phyloP scores from a whole-genome alignment of 768 basidiomycete species.

The Russula sp. region DNA sequence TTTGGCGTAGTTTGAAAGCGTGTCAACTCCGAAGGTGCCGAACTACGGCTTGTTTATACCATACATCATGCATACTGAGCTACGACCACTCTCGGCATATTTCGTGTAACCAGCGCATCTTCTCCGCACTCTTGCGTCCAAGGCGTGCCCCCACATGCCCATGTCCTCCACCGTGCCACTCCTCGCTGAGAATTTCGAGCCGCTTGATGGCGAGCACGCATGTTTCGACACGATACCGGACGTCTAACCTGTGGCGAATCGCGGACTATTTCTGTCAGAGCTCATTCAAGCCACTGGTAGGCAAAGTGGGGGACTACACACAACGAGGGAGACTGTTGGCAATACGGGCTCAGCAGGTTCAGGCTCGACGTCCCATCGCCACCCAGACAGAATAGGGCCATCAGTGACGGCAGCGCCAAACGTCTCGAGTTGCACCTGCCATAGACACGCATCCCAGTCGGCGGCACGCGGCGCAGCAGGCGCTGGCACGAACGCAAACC shows the following conservation, averaged over 20 bases:
- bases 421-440: slow-evolving; percentile 54
- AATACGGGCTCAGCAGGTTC: not conserved
- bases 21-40: slow-evolving; percentile 21
- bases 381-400: slow-evolving; percentile 25
- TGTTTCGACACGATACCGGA: slow-evolving; percentile 44
- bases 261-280: slow-evolving; percentile 30
- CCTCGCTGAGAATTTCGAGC: slow-evolving; percentile 30
- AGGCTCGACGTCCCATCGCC: slow-evolving; percentile 8
- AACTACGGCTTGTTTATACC: not conserved
- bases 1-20: slow-evolving; percentile 21
- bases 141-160: slow-evolving; percentile 15
- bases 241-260: slow-evolving; percentile 38
- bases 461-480: slow-evolving; percentile 35
- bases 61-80: not conserved
- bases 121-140: slow-evolving; percentile 34
- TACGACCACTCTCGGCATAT: slow-evolving; percentile 41
- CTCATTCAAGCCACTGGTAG: not conserved
- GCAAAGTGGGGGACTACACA: slow-evolving; percentile 2
- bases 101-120: slow-evolving; percentile 47
- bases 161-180: slow-evolving; percentile 6
- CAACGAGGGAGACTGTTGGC: slow-evolving; percentile 2
- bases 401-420: slow-evolving; percentile 33
- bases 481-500: slow-evolving; percentile 33
- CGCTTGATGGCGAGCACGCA: slow-evolving; percentile 45
- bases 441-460: slow-evolving; percentile 61